Percentiles rank a stretch among this genome's conserved stretches.
phyloP scores from a whole-genome alignment of 306 rosid species.

The Fagus sylvatica region DNA sequence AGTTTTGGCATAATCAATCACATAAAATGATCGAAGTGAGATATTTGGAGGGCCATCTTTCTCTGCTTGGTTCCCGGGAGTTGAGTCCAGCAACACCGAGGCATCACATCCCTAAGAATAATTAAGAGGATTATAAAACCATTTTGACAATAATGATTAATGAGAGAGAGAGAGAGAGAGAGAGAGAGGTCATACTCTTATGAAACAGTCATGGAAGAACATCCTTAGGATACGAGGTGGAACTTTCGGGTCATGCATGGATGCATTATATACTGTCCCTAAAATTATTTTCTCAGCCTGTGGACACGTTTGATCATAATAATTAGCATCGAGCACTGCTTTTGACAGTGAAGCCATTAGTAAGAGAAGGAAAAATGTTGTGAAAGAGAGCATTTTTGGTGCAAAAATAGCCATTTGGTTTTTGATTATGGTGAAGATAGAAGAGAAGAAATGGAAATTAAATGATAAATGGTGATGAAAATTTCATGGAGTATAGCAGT shows the following conservation, averaged over 20 bases:
- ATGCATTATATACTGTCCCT: constrained; percentile 55
- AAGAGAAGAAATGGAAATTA: constrained; percentile 1
- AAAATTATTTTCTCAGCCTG: constrained; percentile 57
- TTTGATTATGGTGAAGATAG: neutral
- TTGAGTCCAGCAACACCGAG: constrained; percentile 65
- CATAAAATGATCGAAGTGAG: constrained; percentile 59
- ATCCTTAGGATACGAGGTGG: constrained; percentile 71
- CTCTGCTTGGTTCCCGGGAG: constrained; percentile 54
- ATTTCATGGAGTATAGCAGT: constrained; percentile 1
- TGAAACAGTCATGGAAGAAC: constrained; percentile 83
- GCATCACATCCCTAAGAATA: constrained; percentile 67
- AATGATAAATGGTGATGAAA: constrained; percentile 24
- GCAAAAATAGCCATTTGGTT: constrained; percentile 40
- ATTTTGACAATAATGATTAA: neutral
- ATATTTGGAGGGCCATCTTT: constrained; percentile 70
- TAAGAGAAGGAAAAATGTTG: constrained; percentile 31
- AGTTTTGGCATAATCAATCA: constrained; percentile 62
- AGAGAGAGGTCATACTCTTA: constrained; percentile 52
- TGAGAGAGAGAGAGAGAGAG: neutral
- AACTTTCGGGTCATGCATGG: constrained; percentile 56
- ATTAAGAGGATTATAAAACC: neutral
- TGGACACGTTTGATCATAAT: constrained; percentile 57
- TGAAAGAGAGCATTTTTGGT: constrained; percentile 16
- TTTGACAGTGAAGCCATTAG: constrained; percentile 32
- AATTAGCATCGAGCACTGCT: constrained; percentile 42